A percentile compares a stretch with the other conserved stretches of the same genome.
phyloP scores from a whole-genome alignment of 2,329 filamentous ascomycete genomes.

The Sclerotinia spermophila region DNA sequence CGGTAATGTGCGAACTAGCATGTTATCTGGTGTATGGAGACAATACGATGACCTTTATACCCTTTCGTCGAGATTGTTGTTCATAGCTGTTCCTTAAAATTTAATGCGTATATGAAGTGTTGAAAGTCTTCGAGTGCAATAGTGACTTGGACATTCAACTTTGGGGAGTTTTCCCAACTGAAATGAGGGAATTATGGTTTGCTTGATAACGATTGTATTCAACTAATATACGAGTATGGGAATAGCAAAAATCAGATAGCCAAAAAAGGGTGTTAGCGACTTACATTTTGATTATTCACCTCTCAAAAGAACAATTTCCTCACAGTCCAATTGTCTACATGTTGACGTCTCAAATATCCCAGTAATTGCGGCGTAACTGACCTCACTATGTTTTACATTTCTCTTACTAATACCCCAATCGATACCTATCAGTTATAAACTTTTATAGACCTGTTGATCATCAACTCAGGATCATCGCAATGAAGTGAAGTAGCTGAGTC shows the following conservation, averaged over 20 bases:
- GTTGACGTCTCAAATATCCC: background rate
- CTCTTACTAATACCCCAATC: background rate
- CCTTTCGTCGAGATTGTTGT: conserved; percentile 29
- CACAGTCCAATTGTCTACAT: background rate
- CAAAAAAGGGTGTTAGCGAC: background rate
- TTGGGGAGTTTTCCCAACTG: background rate
- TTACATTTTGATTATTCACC: background rate
- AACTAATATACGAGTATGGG: background rate
- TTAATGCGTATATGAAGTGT: background rate
- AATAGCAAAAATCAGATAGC: background rate
- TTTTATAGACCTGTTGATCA: background rate
- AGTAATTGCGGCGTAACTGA: background rate
- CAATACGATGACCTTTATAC: too few species aligned
- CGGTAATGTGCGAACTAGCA: background rate
- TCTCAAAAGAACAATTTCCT: background rate
- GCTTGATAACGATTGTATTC: background rate
- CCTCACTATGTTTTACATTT: background rate
- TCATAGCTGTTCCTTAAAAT: conserved; percentile 16
- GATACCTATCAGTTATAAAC: background rate
- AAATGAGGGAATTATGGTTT: background rate
- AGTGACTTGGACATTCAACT: background rate
- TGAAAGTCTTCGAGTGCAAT: background rate
- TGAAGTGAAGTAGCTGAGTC: background rate
- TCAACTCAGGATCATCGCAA: background rate
- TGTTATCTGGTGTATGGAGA: background rate